A percentile compares a stretch with the other conserved stretches of the same genome.
These are phyloP conservation scores for Sclerotinia sclerotiorum DNA, from an alignment of 2,329 filamentous ascomycete species.

Conservation along the genomic window DNA sequence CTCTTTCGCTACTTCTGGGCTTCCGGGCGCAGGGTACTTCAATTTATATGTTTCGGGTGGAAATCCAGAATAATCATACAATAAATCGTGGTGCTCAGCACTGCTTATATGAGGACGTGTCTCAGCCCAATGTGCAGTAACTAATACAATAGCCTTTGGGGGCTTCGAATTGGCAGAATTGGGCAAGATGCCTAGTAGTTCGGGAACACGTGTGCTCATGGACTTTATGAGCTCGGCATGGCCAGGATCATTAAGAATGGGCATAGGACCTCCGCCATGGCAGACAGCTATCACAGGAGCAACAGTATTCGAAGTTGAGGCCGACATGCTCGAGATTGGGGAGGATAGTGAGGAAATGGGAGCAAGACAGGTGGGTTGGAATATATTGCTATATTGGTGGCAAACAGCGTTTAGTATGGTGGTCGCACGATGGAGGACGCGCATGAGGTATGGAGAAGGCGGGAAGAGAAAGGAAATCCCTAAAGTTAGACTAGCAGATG, in stretches of 20 bases:
- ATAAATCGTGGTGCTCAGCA: conserved; percentile 47
- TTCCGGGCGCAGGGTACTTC: conserved; percentile 57
- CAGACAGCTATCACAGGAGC: conserved; percentile 33
- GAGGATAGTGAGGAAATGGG: conserved; percentile 4
- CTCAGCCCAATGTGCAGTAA: conserved; percentile 74
- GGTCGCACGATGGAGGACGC: not conserved
- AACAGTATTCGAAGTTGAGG: not conserved
- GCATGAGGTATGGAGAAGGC: conserved; percentile 4
- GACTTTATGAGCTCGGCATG: conserved; percentile 54
- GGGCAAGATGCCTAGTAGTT: conserved; percentile 55
- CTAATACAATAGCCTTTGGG: conserved; percentile 70
- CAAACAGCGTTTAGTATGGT: conserved; percentile 10
- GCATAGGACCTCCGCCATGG: conserved; percentile 51
- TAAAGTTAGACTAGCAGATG: not conserved
- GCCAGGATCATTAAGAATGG: conserved; percentile 54
- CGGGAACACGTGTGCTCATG: conserved; percentile 53
- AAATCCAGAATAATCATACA: conserved; percentile 62
- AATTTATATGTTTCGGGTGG: conserved; percentile 55
- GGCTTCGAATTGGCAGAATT: conserved; percentile 41
- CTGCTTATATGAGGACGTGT: conserved; percentile 56
- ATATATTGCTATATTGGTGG: conserved; percentile 19
- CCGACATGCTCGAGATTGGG: conserved; percentile 5
- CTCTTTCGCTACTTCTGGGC: conserved; percentile 52
- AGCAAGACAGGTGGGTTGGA: conserved; percentile 6
- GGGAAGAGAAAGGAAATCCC: not conserved